phyloP scores from a whole-genome alignment of 1,139 yeast genomes.

The Hansenula lynferdii region DNA sequence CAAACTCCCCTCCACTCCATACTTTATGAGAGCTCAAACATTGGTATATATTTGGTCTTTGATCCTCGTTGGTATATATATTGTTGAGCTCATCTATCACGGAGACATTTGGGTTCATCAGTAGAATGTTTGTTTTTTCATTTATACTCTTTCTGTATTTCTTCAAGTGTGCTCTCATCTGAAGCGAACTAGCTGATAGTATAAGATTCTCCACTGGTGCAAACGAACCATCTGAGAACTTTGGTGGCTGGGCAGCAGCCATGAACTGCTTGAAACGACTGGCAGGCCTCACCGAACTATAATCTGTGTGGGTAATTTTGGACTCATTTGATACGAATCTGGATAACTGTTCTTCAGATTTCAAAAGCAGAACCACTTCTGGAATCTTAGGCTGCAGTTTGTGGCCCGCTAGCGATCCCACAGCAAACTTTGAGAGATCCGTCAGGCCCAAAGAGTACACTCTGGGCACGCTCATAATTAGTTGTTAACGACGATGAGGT shows the following conservation, averaged over 20 bases:
- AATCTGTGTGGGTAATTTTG: constrained; percentile 24
- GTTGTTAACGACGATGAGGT: too few relatives aligned
- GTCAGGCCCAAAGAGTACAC: constrained; percentile 17
- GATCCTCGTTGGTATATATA: constrained; percentile 46
- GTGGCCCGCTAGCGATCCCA: constrained; percentile 23
- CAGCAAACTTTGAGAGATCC: constrained; percentile 12
- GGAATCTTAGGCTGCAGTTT: constrained; percentile 31
- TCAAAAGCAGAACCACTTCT: constrained; percentile 37
- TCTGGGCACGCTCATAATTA: constrained; percentile 9
- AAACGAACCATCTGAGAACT: constrained; percentile 25
- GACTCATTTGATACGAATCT: constrained; percentile 37
- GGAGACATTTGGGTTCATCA: constrained; percentile 83
- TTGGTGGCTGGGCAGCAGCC: constrained; percentile 33
- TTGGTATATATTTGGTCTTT: constrained; percentile 48
- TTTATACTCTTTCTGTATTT: constrained; percentile 33
- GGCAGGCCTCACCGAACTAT: constrained; percentile 5
- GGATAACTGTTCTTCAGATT: constrained; percentile 33
- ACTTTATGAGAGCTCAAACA: constrained; percentile 63
- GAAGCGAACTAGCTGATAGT: constrained; percentile 24
- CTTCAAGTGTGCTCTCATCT: constrained; percentile 24
- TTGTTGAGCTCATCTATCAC: constrained; percentile 33
- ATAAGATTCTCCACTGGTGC: constrained; percentile 47
- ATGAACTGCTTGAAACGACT: constrained; percentile 21
- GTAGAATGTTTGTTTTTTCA: constrained; percentile 39
- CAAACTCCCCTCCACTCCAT: constrained; percentile 35